These are phyloP conservation scores for Casuarina cunninghamiana DNA, from an alignment of 306 rosid species.

Conservation along the genomic window DNA sequence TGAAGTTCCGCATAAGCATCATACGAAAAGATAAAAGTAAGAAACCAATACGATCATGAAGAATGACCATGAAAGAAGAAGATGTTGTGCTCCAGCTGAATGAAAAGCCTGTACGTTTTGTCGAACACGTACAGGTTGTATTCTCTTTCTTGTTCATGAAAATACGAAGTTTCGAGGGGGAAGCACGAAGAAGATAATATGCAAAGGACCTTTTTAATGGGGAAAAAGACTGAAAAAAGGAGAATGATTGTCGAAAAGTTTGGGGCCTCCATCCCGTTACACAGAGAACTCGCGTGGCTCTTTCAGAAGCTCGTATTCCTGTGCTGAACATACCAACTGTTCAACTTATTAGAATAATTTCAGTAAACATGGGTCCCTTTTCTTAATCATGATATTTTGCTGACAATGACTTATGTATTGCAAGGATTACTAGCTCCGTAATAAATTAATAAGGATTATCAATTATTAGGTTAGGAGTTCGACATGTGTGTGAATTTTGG, in stretches of 20 bases:
- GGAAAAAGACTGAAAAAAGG: slow-evolving; percentile 18
- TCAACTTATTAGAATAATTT: background rate
- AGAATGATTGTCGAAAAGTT: slow-evolving; percentile 46
- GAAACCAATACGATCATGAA: too few relatives aligned
- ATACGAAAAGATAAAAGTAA: too few relatives aligned
- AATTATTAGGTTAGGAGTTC: too few relatives aligned
- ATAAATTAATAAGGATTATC: too few relatives aligned
- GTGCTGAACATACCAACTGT: background rate
- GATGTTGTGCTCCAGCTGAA: background rate
- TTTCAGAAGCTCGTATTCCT: slow-evolving; percentile 18
- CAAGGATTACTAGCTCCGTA: too few relatives aligned
- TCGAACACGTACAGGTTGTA: background rate
- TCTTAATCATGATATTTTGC: slow-evolving; percentile 18
- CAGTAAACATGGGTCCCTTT: background rate
- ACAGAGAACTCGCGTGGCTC: slow-evolving; percentile 51
- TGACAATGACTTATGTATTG: slow-evolving; percentile 15
- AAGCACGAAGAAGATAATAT: slow-evolving; percentile 20
- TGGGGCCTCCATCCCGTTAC: slow-evolving; percentile 51
- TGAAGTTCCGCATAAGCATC: too few relatives aligned
- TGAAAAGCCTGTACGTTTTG: background rate
- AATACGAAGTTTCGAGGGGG: slow-evolving; percentile 3
- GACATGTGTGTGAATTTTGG: too few relatives aligned
- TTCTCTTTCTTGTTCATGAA: slow-evolving; percentile 14
- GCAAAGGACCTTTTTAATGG: slow-evolving; percentile 29
- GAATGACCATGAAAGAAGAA: background rate